Evolutionary conservation across 495 filamentous ascomycete genomes (phyloP), one percentile per base, ranked within the genome.

Genomic region (Podospora didyma): DNA sequence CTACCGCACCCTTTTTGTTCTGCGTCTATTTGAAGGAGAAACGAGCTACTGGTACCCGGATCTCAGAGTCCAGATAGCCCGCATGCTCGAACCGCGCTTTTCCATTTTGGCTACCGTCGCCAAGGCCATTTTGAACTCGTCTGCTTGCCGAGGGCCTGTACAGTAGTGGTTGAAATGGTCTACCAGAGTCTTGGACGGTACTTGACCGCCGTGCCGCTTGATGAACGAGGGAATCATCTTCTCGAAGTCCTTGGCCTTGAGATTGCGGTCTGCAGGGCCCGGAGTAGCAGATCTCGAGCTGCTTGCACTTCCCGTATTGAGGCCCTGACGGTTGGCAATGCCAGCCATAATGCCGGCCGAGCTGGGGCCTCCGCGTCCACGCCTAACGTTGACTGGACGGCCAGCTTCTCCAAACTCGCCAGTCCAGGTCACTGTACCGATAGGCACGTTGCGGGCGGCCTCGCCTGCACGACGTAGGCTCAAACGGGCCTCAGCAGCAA

Each of bases 361-460:
- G 5, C 81, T 60, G 7, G 77, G 75, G 4, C 74, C 78, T 4
- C 62, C 54, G 4, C 68, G 62, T 20, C 63, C 69, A 0, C 74
- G 71, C 21, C 74, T 69, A 19, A 66, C 61, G 24, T 73, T 73
- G 11, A 48, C 46, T 2, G 80, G 80, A 3, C 76, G 68, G 21
- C 93, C 93, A 3, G 84, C 87, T 31, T 84, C 75, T 7, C 94
- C 94, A 44, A 86, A 81, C 54, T 84, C 78, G 10, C 94, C 94
- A 0, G 94, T 98, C 94, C 94, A 98, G 2, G 94, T 97, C 14
- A 93, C 88, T 0, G 88, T 88, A 37, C 93, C 94, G 47, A 93
- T 84, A 0, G 88, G 87, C 1, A 90, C 76, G 3, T 74, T 79
- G 20, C 82, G 79, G 2, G 91, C 90, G 10, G 81, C 77, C 69